Conservation (phyloP, 2,329 filamentous ascomycete genomes). For the Penicillium aurantiogriseum region DNA sequence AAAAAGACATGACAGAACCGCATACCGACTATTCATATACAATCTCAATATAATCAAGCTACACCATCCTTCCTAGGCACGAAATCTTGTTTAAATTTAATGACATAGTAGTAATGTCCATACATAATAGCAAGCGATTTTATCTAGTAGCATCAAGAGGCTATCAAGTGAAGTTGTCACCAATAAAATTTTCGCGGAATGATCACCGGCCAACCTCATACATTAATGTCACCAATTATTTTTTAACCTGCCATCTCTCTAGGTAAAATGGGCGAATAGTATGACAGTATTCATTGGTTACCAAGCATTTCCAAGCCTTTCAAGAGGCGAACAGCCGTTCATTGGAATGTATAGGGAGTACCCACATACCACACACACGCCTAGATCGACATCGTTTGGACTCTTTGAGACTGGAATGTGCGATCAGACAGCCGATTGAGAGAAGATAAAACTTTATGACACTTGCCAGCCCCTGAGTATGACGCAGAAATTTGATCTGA, state of each 20-base stretch:
- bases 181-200: background rate
- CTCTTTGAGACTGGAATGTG: constrained; percentile 20
- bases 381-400: constrained; percentile 15
- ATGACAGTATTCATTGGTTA: background rate
- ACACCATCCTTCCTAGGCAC: background rate
- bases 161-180: background rate
- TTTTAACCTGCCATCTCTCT: background rate
- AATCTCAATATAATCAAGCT: background rate
- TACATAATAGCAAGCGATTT: too few species aligned
- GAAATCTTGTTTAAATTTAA: too few species aligned
- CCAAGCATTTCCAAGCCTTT: constrained; percentile 9
- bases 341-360: constrained; percentile 18
- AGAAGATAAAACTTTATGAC: background rate
- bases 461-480: constrained; percentile 21
- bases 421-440: constrained; percentile 5
- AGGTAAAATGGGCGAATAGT: background rate
- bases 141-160: background rate
- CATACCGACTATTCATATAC: background rate
- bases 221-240: background rate
- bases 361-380: constrained; percentile 15
- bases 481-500: constrained; percentile 14
- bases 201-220: background rate
- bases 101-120: background rate
- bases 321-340: constrained; percentile 12
- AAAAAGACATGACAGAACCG: too few species aligned